Evolutionary conservation across 164 flowering plant species (phyloP).

Genomic region (Piper longum): DNA sequence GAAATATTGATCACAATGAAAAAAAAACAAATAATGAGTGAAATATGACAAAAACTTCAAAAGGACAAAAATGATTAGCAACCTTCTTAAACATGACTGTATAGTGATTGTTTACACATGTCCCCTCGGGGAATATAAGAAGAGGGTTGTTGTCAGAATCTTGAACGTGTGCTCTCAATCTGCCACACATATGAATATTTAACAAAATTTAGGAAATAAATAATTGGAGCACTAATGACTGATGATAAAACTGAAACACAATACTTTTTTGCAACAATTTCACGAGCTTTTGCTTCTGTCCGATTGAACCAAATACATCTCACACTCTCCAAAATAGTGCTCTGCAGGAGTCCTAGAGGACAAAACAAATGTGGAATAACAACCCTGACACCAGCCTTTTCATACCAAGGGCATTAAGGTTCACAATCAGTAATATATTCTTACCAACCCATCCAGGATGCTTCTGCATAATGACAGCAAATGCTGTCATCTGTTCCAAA

Average conservation of each 20-base stretch:
- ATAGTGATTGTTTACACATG: conserved; percentile 95
- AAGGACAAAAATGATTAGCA: not conserved
- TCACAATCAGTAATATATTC: conserved; percentile 8
- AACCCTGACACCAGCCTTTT: not conserved
- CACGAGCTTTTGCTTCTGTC: conserved; percentile 86
- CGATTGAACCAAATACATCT: conserved; percentile 99
- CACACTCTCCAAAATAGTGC: conserved; percentile 81
- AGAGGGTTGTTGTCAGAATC: conserved; percentile 84
- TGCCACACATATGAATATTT: conserved; percentile 17
- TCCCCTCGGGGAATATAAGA: conserved; percentile 99
- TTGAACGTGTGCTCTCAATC: conserved; percentile 78
- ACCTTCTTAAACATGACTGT: conserved; percentile 99
- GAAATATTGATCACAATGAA: not conserved
- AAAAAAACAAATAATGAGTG: not conserved
- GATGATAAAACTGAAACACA: not conserved
- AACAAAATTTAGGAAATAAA: not conserved
- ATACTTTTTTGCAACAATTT: conserved; percentile 66
- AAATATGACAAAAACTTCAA: not conserved
- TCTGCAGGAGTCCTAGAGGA: conserved; percentile 66
- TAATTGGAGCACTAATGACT: not conserved
- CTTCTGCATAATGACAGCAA: conserved; percentile 99
- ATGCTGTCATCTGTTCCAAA: conserved; percentile 96
- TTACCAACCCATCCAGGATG: conserved; percentile 99
- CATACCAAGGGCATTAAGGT: not conserved
- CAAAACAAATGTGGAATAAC: not conserved